Base-by-base conservation (phyloP, 495 filamentous ascomycete genomes). In the Trichoderma gamsii region DNA sequence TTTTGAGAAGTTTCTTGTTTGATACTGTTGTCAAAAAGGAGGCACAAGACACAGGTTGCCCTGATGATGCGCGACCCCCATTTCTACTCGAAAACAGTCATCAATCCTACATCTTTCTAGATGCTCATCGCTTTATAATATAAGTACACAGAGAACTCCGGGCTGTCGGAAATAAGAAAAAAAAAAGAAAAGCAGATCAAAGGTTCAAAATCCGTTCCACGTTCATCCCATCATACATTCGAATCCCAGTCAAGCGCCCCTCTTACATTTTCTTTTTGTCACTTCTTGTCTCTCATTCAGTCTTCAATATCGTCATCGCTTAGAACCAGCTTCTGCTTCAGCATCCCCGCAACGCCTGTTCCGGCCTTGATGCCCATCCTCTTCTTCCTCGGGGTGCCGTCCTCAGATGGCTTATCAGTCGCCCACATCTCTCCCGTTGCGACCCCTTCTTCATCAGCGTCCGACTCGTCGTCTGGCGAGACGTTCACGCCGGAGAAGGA, bases 231-330 rank as follows among this genome's bases (percentile, higher is more conserved):
- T 56, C 1, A 25, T 56, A 6, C 51, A 56, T 56, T 21, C n/a
- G 16, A 56, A 56, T 56, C 51, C 43, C 18, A 25, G 56, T 16
- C 4, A 61, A 29, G 35, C 56, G 56, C 56, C 56, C 15, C 44
- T 38, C 35, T 7, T 9, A 7, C 7, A 38, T 38, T 5, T 38
- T 38, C 5, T 38, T 38, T 9, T 38, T 38, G 0, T 21, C 9
- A 9, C 5, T 23, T 23, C 35, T 56, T 16, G 4, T 23, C 15
- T 18, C 63, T 4, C 35, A 18, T 21, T 65, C 89, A 86, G 79
- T 97, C 94, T 77, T 93, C 92, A 77, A 99, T 98, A 83, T 99
- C 95, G 82, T 99, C 95, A 75, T 98, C 94, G 73, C 89, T 92
- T 56, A 98, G 79, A 66, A 93, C 85, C 68, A 96, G 75, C 65